Percentiles rank a stretch among this genome's conserved stretches.
Conservation (phyloP, 148 eudicot genomes). For the Fagopyrum esculentum region DNA sequence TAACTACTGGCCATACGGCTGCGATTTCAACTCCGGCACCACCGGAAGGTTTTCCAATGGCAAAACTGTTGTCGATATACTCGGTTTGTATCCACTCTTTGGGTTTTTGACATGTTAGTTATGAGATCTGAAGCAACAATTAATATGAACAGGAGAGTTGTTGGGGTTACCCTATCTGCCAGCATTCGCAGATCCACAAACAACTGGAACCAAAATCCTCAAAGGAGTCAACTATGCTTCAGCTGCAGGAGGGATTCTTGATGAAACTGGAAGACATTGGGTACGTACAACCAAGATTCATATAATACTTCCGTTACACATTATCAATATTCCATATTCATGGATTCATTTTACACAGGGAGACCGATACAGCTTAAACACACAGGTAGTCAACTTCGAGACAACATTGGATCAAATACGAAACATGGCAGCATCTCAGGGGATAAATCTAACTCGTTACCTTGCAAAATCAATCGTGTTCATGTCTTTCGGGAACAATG, state of each 20-base stretch:
- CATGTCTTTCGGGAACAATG: constrained; percentile 76
- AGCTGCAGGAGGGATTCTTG: constrained; percentile 81
- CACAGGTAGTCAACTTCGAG: constrained; percentile 75
- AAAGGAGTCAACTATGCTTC: constrained; percentile 85
- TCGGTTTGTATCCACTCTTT: constrained; percentile 29
- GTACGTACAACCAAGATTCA: constrained; percentile 20
- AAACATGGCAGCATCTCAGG: constrained; percentile 24
- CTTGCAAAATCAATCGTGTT: constrained; percentile 54
- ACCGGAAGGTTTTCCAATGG: constrained; percentile 76
- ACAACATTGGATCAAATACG: constrained; percentile 52
- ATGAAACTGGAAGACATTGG: constrained; percentile 74
- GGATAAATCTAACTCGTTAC: constrained; percentile 30
- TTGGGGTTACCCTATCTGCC: constrained; percentile 60
- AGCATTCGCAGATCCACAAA: constrained; percentile 55
- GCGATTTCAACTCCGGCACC: constrained; percentile 44
- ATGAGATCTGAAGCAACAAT: too few relatives aligned
- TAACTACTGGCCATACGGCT: constrained; percentile 75
- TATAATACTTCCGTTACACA: not conserved
- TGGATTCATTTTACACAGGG: constrained; percentile 37
- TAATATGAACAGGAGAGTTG: constrained; percentile 39
- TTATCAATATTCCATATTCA: not conserved
- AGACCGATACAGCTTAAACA: constrained; percentile 59
- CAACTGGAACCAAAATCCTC: constrained; percentile 38
- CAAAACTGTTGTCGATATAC: constrained; percentile 46
- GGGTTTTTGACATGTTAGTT: not conserved